Conservation (phyloP, 371 early-diverging fungal species). For the Coemansia sp. region DNA sequence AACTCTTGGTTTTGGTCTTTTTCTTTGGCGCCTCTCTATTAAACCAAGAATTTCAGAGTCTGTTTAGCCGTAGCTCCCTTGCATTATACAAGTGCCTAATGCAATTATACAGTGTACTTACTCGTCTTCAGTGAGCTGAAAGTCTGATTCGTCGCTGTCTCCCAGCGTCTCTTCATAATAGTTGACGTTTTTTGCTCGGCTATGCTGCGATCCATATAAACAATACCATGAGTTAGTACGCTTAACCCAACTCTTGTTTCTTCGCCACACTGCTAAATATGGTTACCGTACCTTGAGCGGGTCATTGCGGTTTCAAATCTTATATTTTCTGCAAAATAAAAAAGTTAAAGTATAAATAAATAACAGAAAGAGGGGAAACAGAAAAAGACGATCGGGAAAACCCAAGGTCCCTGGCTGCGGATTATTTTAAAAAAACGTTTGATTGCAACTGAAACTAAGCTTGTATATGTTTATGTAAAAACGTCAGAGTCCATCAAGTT, state of each 20-base stretch:
- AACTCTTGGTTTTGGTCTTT: neutral
- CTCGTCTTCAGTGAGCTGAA: constrained; percentile 32
- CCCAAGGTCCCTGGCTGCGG: neutral
- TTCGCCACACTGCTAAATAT: too few relatives aligned
- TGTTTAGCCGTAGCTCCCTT: too few relatives aligned
- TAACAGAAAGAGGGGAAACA: neutral
- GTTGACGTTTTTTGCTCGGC: constrained; percentile 8
- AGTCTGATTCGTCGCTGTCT: constrained; percentile 30
- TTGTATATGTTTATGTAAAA: constrained; percentile 17
- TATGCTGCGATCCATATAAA: neutral
- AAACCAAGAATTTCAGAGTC: neutral
- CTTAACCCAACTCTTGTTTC: too few relatives aligned
- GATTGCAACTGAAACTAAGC: neutral
- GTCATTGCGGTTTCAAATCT: constrained; percentile 10
- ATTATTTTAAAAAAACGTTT: neutral
- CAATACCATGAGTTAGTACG: too few relatives aligned
- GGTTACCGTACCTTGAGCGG: constrained; percentile 27
- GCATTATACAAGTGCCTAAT: too few relatives aligned
- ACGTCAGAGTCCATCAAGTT: constrained; percentile 48
- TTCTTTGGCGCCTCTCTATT: constrained; percentile 3
- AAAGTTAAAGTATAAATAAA: neutral
- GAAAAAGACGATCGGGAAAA: neutral
- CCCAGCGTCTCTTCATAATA: constrained; percentile 23
- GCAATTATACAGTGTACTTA: constrained; percentile 10
- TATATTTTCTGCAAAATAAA: neutral